Evolutionary conservation across 257 asterid species (phyloP), one percentile per base, ranked within the genome.

Genomic region (Solanum piurae): DNA sequence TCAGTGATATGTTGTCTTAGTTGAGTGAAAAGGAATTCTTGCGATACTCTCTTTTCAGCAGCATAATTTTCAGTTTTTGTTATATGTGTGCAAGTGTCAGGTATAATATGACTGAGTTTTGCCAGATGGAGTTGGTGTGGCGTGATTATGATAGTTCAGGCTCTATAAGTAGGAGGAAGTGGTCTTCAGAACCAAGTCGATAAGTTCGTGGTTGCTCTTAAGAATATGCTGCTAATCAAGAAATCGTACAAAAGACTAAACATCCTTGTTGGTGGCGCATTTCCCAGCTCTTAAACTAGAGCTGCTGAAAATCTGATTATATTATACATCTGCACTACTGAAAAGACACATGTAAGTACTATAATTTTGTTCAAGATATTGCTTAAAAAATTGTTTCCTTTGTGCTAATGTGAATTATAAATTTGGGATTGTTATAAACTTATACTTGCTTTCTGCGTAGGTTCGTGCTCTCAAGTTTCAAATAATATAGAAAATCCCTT

Each of bases 41-140:
- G 7, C 38, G 5, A 29, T 36, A 20, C 25, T 36, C 25, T 84
- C 9, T 27, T 40, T 79, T 13, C 16, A 27, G 27, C 66, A 79
- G 40, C 66, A 79, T 42, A 44, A 25, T 79, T 79, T 34, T 25
- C 33, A 4, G 7, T 73, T 80, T 76, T 31, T 33, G 40, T 44
- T 33, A 29, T 38, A 33, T 44, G 14, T 40, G 33, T 14, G 25
- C 34, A 58, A 5, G 31, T 23, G 21, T 38, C 68, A 2, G 89
- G 37, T 27, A 74, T 62, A 27, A 85, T 85, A 14, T 85, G 66
- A 9, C 84, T 27, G 85, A 25, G 21, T 68, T 68, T 42, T 91
- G 74, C 77, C 88, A 97, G 99, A 93, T 97, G 99, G 99, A 95
- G 90, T 90, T 93, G 92, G 94, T 90, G 80, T 95, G 99, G 99